A percentile compares a stretch with the other conserved stretches of the same genome.
These are phyloP conservation scores for Casuarina cunninghamiana DNA, from an alignment of 306 rosid species.

Conservation along the genomic window DNA sequence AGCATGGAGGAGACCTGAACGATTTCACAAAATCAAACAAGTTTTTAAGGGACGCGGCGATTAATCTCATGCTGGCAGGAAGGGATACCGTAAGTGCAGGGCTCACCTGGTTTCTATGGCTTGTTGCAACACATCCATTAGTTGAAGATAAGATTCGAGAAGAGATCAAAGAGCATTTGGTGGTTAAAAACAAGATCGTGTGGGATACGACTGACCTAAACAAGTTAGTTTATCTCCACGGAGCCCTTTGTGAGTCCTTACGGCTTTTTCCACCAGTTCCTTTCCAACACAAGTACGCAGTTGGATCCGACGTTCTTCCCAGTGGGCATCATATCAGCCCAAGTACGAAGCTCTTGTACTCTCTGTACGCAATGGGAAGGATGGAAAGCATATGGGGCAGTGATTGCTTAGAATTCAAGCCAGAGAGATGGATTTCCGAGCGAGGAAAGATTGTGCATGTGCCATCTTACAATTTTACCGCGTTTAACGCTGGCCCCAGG, in stretches of 20 bases:
- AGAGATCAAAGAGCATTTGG: no score
- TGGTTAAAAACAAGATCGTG: neutral
- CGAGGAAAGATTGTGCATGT: constrained; percentile 9
- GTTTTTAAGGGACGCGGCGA: neutral
- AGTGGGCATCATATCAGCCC: constrained; percentile 24
- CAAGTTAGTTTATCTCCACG: constrained; percentile 32
- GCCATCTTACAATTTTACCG: constrained; percentile 33
- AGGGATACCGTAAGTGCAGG: no score
- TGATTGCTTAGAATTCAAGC: constrained; percentile 38
- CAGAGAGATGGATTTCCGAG: constrained; percentile 39
- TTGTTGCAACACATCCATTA: no score
- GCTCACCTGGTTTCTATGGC: no score
- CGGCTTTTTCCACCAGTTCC: constrained; percentile 35
- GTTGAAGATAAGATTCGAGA: no score
- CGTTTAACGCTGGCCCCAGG: constrained; percentile 35
- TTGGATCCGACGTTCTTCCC: constrained; percentile 19
- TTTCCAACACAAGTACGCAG: constrained; percentile 21
- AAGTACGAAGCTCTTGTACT: neutral
- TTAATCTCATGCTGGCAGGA: constrained; percentile 10
- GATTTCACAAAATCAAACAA: constrained; percentile 1
- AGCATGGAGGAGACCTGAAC: neutral
- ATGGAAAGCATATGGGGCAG: constrained; percentile 33
- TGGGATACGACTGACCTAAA: constrained; percentile 7
- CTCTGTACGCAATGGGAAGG: constrained; percentile 34
- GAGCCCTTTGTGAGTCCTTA: constrained; percentile 28